These are phyloP conservation scores for Fragilariopsis cylindrus DNA, from an alignment of 108 stramenopile species.

Conservation along the genomic window DNA sequence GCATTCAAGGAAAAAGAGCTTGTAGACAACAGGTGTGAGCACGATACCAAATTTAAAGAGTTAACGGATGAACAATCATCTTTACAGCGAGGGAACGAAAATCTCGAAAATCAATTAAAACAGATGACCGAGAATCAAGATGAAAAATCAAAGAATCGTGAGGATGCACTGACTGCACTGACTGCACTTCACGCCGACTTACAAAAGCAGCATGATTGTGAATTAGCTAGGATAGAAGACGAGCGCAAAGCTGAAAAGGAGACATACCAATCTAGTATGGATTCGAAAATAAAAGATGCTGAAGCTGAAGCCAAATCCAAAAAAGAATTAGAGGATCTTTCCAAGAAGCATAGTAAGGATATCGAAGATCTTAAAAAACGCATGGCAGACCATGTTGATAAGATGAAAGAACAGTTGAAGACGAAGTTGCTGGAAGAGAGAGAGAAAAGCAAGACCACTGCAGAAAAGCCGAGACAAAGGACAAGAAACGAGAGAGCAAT, in stretches of 20 bases:
- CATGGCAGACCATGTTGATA: constrained; percentile 77
- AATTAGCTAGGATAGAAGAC: constrained; percentile 14
- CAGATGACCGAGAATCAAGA: neutral
- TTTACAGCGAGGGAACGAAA: constrained; percentile 22
- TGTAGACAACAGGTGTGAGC: neutral
- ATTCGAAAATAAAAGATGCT: constrained; percentile 24
- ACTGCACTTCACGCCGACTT: constrained; percentile 21
- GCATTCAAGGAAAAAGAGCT: constrained; percentile 18
- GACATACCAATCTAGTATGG: constrained; percentile 21
- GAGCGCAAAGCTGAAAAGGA: constrained; percentile 39
- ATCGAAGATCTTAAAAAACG: constrained; percentile 57
- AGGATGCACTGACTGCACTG: constrained; percentile 37
- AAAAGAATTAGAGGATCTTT: constrained; percentile 25
- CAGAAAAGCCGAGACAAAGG: constrained; percentile 21
- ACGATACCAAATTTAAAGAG: constrained; percentile 20
- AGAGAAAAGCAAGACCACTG: constrained; percentile 24
- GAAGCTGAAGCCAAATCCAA: constrained; percentile 34
- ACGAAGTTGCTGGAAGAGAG: constrained; percentile 46
- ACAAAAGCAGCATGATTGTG: constrained; percentile 16
- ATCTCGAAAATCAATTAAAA: constrained; percentile 9
- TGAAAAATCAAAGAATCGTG: neutral
- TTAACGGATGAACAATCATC: constrained; percentile 17
- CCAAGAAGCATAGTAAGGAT: constrained; percentile 42
- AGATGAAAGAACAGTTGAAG: constrained; percentile 63
- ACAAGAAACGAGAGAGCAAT: constrained; percentile 36